Evolutionary conservation across 768 basidiomycete species (phyloP), one percentile per base, ranked within the genome.

Genomic region (Lentinula sp.): DNA sequence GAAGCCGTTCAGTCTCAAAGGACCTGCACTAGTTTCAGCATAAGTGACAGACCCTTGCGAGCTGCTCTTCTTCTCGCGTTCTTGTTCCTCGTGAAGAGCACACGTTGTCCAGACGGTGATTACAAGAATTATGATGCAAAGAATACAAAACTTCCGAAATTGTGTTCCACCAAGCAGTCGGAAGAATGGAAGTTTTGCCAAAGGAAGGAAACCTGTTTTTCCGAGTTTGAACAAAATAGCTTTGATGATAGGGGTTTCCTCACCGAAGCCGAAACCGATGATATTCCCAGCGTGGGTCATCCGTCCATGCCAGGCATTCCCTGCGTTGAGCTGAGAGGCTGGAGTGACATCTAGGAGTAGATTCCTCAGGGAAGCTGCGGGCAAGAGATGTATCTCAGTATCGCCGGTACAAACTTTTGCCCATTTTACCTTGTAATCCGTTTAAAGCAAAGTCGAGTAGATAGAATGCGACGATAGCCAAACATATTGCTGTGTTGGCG

Each of bases 201-300:
- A 83, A n/a, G 96, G 93, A 58, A 97, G 72, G 74, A 93, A 98
- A 16, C 95, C 93, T 88, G 52, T 23, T 51, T 32, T 32, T 37
- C 18, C 37, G 42, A 43, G 10, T n/a, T 50, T 6, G 33, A 58
- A 13, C 36, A 72, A 61, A 7, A 37, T 37, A 41, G 15, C 6
- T 15, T 36, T 36, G 51, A 20, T 23, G 16, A 56, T 32, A 39
- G 3, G 15, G 28, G 39, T 42, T 42, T 23, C 65, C 82, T 61
- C 68, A 90, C 93, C 95, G 69, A 96, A 90, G 1, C 91, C 91
- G 75, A 87, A 98, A 8, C 97, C 97, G 64, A 98, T 72, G 53
- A 98, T 96, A 70, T 97, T 98, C 20, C 95, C 97, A n/a, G 94
- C 86, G 70, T 98, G 94, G 48, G 86, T 89, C 91, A 98, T 97